These are phyloP conservation scores for Nicotiana tomentosiformis DNA, from an alignment of 257 asterid genomes.

Conservation along the genomic window DNA sequence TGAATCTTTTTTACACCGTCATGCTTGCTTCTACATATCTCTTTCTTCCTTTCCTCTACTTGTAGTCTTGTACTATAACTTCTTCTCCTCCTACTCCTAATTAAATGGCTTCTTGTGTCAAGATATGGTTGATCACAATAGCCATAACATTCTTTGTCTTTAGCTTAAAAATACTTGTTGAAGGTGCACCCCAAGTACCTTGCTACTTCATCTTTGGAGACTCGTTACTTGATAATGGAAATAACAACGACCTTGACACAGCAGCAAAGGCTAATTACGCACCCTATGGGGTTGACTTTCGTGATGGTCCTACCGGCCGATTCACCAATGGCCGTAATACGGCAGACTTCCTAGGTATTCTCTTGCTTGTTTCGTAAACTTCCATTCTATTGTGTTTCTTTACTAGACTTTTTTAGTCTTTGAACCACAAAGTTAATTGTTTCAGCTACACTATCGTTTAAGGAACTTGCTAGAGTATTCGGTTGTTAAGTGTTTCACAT, in stretches of 20 bases:
- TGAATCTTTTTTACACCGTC: too few relatives aligned
- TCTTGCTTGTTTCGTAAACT: too few relatives aligned
- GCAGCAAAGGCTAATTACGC: conserved; percentile 8
- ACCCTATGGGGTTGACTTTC: conserved; percentile 25
- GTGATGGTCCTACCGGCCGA: conserved; percentile 7
- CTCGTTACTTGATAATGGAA: conserved; percentile 20
- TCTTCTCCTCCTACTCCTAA: background rate
- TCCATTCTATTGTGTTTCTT: background rate
- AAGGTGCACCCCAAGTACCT: conserved; percentile 18
- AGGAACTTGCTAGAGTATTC: too few relatives aligned
- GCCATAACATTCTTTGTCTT: background rate
- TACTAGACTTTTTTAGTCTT: background rate
- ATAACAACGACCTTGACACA: conserved; percentile 15
- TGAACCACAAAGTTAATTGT: background rate
- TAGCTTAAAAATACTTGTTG: background rate
- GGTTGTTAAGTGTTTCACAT: too few relatives aligned
- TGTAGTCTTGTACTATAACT: background rate
- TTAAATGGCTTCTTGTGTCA: background rate
- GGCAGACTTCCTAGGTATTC: conserved; percentile 19
- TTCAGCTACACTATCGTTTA: background rate
- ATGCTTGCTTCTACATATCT: background rate
- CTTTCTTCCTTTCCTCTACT: background rate
- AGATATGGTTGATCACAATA: background rate
- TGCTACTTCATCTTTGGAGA: conserved; percentile 22
- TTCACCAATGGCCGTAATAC: conserved; percentile 16